Evolutionary conservation across 345 rosid species (phyloP).

Genomic region (Viola odorata): DNA sequence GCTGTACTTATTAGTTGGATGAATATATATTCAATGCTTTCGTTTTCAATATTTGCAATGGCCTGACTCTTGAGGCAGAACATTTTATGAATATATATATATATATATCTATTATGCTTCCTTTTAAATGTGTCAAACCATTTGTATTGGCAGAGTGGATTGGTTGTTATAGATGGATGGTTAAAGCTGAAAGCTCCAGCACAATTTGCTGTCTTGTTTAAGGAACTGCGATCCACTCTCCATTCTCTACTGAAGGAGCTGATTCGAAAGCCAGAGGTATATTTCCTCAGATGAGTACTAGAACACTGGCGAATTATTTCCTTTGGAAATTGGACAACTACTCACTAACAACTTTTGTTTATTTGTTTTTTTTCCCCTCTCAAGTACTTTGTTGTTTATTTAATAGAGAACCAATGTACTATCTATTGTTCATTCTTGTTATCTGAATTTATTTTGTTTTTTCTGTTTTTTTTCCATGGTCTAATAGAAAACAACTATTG

Average conservation of each 20-base stretch:
- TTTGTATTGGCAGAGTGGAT: conserved; percentile 45
- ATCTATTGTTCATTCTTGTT: background rate
- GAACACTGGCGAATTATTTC: no score
- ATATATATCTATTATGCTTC: background rate
- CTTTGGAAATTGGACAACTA: background rate
- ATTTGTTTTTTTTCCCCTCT: background rate
- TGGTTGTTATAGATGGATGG: conserved; percentile 78
- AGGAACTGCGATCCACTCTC: conserved; percentile 69
- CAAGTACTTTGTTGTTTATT: background rate
- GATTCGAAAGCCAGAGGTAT: conserved; percentile 74
- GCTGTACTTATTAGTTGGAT: no score
- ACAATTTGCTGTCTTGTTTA: conserved; percentile 86
- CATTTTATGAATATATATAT: no score
- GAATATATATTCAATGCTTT: no score
- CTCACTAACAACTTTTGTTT: background rate
- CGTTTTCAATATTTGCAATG: no score
- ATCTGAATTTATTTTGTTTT: background rate
- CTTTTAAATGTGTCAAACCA: no score
- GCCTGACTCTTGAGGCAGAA: no score
- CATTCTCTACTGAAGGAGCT: conserved; percentile 61
- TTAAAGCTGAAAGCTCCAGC: conserved; percentile 80
- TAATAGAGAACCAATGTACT: background rate
- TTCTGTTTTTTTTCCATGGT: background rate
- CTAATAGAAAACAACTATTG: conserved; percentile 49
- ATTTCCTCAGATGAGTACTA: background rate